A percentile compares a stretch with the other conserved stretches of the same genome.
phyloP scores from a whole-genome alignment of 2,329 filamentous ascomycete species.

The Cercospora berteroae region DNA sequence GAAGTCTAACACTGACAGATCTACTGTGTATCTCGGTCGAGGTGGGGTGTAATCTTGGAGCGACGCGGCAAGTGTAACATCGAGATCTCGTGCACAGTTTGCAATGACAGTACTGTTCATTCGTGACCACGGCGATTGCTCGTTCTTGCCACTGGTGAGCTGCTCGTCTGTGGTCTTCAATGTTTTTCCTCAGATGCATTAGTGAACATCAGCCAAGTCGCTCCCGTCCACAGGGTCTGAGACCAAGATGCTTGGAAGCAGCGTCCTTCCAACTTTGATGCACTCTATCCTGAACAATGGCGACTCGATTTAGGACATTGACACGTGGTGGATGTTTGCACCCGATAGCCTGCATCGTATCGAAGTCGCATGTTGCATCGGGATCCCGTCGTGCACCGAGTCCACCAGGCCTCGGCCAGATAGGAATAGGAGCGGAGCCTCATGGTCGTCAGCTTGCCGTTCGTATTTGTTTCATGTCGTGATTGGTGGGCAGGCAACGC shows the following conservation, averaged over 20 bases:
- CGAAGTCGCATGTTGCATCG: slow-evolving; percentile 7
- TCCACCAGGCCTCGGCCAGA: slow-evolving; percentile 4
- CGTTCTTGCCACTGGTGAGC: neutral
- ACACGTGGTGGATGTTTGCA: neutral
- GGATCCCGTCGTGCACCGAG: neutral
- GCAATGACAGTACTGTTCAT: neutral
- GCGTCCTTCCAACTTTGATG: neutral
- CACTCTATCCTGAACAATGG: neutral
- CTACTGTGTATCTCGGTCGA: neutral
- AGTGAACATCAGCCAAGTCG: neutral
- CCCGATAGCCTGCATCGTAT: neutral
- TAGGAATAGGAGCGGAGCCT: slow-evolving; percentile 3
- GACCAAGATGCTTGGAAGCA: neutral
- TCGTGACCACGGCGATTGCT: neutral
- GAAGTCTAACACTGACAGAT: neutral
- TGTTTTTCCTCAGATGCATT: neutral
- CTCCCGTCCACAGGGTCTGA: neutral
- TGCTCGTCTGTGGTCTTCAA: neutral
- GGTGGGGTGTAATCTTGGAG: neutral
- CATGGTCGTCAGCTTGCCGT: slow-evolving; percentile 1
- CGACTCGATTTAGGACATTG: neutral
- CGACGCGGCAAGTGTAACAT: neutral
- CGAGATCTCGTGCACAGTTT: neutral
- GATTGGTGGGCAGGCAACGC: neutral
- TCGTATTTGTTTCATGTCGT: slow-evolving; percentile 4